Conservation (phyloP, 2,329 filamentous ascomycete genomes). For the Fusarium palustre region DNA sequence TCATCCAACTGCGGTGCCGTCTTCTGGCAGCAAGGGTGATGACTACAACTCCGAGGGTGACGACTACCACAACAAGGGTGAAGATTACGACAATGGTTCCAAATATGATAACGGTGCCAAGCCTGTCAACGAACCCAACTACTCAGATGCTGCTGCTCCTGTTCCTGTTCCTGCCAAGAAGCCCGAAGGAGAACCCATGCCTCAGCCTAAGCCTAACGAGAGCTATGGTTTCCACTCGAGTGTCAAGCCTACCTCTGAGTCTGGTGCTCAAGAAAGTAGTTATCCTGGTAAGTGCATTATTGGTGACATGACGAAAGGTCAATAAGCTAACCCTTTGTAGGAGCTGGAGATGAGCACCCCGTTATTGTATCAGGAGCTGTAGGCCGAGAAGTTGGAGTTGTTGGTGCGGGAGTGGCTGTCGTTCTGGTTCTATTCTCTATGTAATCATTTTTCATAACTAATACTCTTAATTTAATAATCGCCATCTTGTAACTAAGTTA, state of each 20-base stretch:
- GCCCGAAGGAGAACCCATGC: background rate
- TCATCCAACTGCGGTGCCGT: constrained; percentile 4
- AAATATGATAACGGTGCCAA: background rate
- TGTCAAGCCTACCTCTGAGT: constrained; percentile 2
- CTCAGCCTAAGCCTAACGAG: background rate
- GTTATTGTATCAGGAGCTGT: constrained; percentile 18
- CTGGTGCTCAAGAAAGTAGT: background rate
- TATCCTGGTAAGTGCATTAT: constrained; percentile 7
- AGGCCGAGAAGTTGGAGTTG: constrained; percentile 1
- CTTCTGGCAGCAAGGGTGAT: background rate
- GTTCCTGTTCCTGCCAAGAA: background rate
- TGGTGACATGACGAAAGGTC: background rate
- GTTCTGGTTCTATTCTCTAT: constrained; percentile 1
- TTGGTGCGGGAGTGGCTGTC: background rate
- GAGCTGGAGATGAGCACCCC: constrained; percentile 6
- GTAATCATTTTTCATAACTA: background rate
- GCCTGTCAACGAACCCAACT: background rate
- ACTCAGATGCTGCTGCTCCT: background rate
- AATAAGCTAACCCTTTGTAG: background rate
- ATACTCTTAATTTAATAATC: background rate
- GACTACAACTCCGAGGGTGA: background rate
- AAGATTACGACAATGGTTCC: background rate
- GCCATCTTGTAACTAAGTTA: background rate
- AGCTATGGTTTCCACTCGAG: constrained; percentile 10
- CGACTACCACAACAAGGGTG: background rate